Conservation (phyloP, 345 rosid genomes). For the Syzygium aromaticum region DNA sequence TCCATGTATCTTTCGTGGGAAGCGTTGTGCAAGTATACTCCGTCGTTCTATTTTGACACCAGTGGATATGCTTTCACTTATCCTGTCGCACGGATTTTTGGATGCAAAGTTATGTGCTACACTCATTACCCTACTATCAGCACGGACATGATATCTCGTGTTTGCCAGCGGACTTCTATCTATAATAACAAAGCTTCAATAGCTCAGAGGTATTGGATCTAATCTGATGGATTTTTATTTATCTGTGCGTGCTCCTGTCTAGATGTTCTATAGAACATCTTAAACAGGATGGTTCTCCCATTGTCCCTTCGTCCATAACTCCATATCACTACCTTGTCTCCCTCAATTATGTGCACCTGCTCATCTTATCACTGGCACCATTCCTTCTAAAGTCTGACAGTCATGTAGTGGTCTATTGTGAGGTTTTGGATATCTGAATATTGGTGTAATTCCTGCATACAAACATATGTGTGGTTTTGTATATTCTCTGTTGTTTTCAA, state of each 20-base stretch:
- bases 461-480: neutral
- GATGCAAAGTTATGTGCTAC: constrained; percentile 89
- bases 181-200: constrained; percentile 70
- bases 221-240: neutral
- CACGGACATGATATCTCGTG: constrained; percentile 86
- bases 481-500: neutral
- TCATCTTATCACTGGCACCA: neutral
- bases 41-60: constrained; percentile 62
- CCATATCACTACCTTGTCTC: neutral
- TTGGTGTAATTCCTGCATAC: neutral
- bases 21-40: constrained; percentile 75
- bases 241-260: neutral
- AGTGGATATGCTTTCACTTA: constrained; percentile 93
- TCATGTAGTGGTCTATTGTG: neutral
- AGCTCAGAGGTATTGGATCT: constrained; percentile 51
- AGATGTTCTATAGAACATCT: neutral
- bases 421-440: neutral
- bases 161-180: constrained; percentile 56
- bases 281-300: neutral
- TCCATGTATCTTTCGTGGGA: constrained; percentile 87
- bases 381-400: neutral
- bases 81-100: constrained; percentile 85
- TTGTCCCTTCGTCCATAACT: neutral
- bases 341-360: neutral
- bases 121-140: constrained; percentile 96